Evolutionary conservation across 2,329 filamentous ascomycete species (phyloP), one percentile per base, ranked within the genome.

Genomic region (Cladophialophora carrionii): DNA sequence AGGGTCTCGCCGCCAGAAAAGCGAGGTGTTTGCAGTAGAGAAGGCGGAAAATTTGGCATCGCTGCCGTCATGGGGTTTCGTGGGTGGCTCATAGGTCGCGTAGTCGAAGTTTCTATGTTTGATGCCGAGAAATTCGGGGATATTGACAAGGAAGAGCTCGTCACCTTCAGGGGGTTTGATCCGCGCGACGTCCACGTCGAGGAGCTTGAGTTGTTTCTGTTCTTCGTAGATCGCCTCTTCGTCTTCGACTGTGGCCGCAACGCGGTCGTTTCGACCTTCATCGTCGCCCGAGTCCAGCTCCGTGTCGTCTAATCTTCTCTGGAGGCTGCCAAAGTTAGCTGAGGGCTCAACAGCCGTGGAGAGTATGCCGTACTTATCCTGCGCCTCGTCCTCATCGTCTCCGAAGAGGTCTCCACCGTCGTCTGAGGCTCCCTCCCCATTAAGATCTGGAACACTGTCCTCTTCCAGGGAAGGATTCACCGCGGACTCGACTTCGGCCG

Each of bases 1-100:
- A n/a, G 87, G 86, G 54, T 87, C 86, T 71, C 83, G 83, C 58
- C 87, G 84, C 87, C 87, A 89, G 71, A 87, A 86, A 31, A 89
- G 79, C 0, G 87, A 88, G 24, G 84, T 86, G 61, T 86, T 82
- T 46, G 87, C 87, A 10, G 86, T 87, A 61, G 85, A 83, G 77
- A 84, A 89, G 32, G 87, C 81, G 31, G 83, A 85, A 73, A 85
- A 85, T 49, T 79, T 79, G 48, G 57, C 56, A 46, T 68, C 56
- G 32, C 61, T 46, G n/a, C 79, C 82, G 72, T 84, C 82, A 72
- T 85, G 83, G 56, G 84, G 82, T 58, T 80, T 81, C 1, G 76
- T 78, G 3, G 86, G 87, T 52, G 82, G 82, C 72, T 85, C 83
- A 74, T 88, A 89, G 46, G 81, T 86, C 67, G 83, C 83, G 41